Percentiles rank a stretch among this genome's conserved stretches.
phyloP scores from a whole-genome alignment of 2,329 filamentous ascomycete genomes.

The Xylariaceae sp. region DNA sequence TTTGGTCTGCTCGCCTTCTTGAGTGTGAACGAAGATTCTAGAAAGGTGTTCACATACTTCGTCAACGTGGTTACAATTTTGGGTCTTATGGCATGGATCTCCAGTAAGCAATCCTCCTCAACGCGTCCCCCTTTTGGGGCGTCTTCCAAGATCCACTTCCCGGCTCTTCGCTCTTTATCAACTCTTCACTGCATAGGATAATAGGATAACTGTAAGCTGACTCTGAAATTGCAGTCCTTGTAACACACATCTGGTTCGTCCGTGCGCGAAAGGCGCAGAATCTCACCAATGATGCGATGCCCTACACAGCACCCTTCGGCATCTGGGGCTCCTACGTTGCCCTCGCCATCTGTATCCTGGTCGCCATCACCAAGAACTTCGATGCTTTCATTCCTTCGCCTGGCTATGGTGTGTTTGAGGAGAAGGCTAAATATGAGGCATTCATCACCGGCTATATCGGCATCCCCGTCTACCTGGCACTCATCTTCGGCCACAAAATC shows the following conservation, averaged over 20 bases:
- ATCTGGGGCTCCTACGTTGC: conserved; percentile 63
- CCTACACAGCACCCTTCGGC: conserved; percentile 70
- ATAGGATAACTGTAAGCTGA: no score
- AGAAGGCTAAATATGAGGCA: conserved; percentile 54
- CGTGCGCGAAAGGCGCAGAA: conserved; percentile 58
- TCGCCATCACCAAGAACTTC: conserved; percentile 80
- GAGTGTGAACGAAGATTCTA: conserved; percentile 57
- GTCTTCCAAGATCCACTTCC: no score
- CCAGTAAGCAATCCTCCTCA: conserved; percentile 20
- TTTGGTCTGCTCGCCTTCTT: conserved; percentile 67
- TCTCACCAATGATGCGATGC: conserved; percentile 51
- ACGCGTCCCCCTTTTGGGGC: no score
- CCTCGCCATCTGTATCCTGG: conserved; percentile 66
- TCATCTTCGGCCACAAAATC: conserved; percentile 67
- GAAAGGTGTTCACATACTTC: conserved; percentile 59
- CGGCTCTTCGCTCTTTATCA: no score
- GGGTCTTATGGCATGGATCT: conserved; percentile 64
- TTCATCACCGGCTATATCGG: conserved; percentile 76
- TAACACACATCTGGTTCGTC: conserved; percentile 65
- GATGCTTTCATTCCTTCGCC: conserved; percentile 56
- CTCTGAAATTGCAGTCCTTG: conserved; percentile 42
- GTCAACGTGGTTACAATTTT: conserved; percentile 66
- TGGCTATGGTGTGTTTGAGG: conserved; percentile 31
- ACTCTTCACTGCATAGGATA: no score
- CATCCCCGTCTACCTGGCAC: conserved; percentile 67